Percentiles rank a stretch among this genome's conserved stretches.
phyloP scores from a whole-genome alignment of 306 rosid genomes.

The Trifolium fragiferum region DNA sequence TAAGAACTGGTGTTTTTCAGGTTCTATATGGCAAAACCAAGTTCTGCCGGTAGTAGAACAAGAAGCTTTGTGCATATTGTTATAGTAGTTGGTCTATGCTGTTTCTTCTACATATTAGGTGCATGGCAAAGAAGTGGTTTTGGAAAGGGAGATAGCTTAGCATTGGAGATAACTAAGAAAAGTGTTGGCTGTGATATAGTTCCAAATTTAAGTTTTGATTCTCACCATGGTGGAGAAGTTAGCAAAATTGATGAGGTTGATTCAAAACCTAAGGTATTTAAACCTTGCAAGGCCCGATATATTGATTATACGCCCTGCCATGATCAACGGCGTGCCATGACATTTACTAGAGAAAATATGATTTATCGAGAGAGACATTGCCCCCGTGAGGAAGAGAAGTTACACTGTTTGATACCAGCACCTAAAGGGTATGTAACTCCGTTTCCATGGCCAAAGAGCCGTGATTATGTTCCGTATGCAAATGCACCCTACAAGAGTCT shows the following conservation, averaged over 20 bases:
- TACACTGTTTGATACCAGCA: slow-evolving; percentile 91
- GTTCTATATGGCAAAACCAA: slow-evolving; percentile 74
- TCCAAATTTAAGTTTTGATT: slow-evolving; percentile 75
- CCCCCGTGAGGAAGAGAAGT: slow-evolving; percentile 78
- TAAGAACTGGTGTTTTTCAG: slow-evolving; percentile 47
- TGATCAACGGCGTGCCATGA: slow-evolving; percentile 93
- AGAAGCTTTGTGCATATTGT: slow-evolving; percentile 85
- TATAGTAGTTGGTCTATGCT: slow-evolving; percentile 83
- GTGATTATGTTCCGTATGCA: slow-evolving; percentile 95
- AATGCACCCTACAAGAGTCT: slow-evolving; percentile 97
- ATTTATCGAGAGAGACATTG: slow-evolving; percentile 92
- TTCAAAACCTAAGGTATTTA: slow-evolving; percentile 55
- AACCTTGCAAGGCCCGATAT: slow-evolving; percentile 62
- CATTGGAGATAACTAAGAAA: slow-evolving; percentile 71
- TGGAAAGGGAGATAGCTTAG: slow-evolving; percentile 92
- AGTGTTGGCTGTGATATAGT: slow-evolving; percentile 64
- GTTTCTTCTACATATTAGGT: slow-evolving; percentile 89
- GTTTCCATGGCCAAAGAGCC: slow-evolving; percentile 97
- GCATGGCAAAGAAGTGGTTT: slow-evolving; percentile 98
- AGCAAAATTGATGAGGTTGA: slow-evolving; percentile 59
- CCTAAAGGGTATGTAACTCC: slow-evolving; percentile 97
- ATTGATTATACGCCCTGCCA: slow-evolving; percentile 96
- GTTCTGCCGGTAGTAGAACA: slow-evolving; percentile 75
- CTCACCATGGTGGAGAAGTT: slow-evolving; percentile 82
- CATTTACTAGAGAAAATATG: slow-evolving; percentile 84